Evolutionary conservation across 176 grass and related monocot species (phyloP), one percentile per base, ranked within the genome.

Genomic region (Oryza rufipogon): DNA sequence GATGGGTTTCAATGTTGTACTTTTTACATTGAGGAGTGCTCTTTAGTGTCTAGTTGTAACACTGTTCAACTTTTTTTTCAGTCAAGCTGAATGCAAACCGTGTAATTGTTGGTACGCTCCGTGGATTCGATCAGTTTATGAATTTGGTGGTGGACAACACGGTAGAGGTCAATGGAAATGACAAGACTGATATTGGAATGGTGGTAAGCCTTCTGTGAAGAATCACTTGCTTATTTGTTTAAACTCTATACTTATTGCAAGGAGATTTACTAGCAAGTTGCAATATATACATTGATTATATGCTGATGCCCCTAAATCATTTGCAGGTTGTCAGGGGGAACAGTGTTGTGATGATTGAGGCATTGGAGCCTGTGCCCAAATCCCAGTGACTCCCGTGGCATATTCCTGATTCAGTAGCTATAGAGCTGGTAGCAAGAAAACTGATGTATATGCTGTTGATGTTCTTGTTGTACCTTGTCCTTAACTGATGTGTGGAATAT

Each of bases 341-440:
- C 60, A 97, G 95, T 51, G 92, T 97, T 80, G 95, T 93, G 26
- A 97, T 97, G 95, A 97, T 97, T 10, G 95, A 97, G 92, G 95
- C 92, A 22, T 61, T 97, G 51, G 95, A 94, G 75, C 95, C 95
- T 0, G 84, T 97, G 15, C 86, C 72, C 5, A 94, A 82, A 64
- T 79, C 81, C 0, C 86, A 94, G 33, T 94, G 78, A 83, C 61
- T 16, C 72, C 23, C 3, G 9, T 10, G 17, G 2, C 15, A 70
- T 51, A 5, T 15, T 38, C 75, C 65, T 56, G 20, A 25, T 48
- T 80, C 0, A 71, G 65, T 38, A 70, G 69, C 80, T 22, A 7
- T 70, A 51, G 10, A 26, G 11, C n/a, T 75, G 32, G 30, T 47
- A 36, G 45, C 33, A 1, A 71, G 52, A 58, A 72, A 91, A 88